Evolutionary conservation across 352 stramenopile genomes (phyloP).

Genomic region (Elongisporangium anandrum): DNA sequence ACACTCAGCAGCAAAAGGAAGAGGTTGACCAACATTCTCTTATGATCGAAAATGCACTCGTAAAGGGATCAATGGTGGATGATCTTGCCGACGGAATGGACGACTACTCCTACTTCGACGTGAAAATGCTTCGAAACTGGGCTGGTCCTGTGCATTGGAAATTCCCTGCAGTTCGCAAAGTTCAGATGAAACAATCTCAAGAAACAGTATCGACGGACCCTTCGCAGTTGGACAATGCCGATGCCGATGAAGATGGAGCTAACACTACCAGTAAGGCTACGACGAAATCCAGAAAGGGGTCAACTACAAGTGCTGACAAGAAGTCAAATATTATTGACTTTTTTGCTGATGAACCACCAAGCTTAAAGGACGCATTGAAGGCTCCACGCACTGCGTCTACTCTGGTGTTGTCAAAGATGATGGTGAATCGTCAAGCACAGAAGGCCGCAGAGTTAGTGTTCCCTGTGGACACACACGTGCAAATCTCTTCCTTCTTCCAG

Average conservation of each 20-base stretch:
- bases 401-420: slow-evolving; percentile 46
- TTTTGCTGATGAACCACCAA: slow-evolving; percentile 27
- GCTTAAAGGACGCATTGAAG: slow-evolving; percentile 33
- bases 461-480: slow-evolving; percentile 71
- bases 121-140: slow-evolving; percentile 82
- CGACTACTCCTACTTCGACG: slow-evolving; percentile 84
- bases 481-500: slow-evolving; percentile 63
- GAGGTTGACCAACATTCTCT: slow-evolving; percentile 54
- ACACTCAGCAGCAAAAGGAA: slow-evolving; percentile 33
- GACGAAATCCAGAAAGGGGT: background rate
- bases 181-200: slow-evolving; percentile 26
- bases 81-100: slow-evolving; percentile 38
- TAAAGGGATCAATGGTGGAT: slow-evolving; percentile 35
- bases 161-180: slow-evolving; percentile 46
- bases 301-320: slow-evolving; percentile 22
- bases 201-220: background rate
- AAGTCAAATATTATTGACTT: slow-evolving; percentile 50
- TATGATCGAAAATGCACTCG: slow-evolving; percentile 72
- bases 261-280: slow-evolving; percentile 12
- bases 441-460: slow-evolving; percentile 67
- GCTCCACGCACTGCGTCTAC: slow-evolving; percentile 22
- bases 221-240: slow-evolving; percentile 12
- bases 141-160: slow-evolving; percentile 74
- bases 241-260: slow-evolving; percentile 27
- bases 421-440: slow-evolving; percentile 40